phyloP scores from a whole-genome alignment of 169 alveolate genomes.

The Pseudocohnilembus persalinus region DNA sequence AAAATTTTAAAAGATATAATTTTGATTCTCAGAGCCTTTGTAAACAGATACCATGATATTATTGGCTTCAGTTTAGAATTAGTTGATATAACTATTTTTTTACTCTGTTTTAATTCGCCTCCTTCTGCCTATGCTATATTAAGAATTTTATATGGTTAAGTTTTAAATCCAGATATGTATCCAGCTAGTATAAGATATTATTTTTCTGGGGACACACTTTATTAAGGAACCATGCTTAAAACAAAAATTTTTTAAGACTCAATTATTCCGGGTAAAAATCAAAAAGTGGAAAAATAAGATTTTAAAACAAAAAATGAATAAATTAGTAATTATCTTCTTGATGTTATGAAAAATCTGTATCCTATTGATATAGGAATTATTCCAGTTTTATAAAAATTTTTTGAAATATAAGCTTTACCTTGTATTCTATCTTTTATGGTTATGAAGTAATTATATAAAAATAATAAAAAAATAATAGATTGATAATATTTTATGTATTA shows the following conservation, averaged over 20 bases:
- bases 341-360: background rate
- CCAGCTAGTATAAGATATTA: background rate
- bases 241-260: no score
- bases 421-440: background rate
- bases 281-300: no score
- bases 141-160: background rate
- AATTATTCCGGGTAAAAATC: no score
- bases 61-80: background rate
- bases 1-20: background rate
- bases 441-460: background rate
- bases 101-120: background rate
- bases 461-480: no score
- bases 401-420: background rate
- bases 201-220: no score
- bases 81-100: slow-evolving; percentile 4
- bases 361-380: background rate
- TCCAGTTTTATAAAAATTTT: background rate
- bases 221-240: no score
- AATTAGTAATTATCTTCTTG: background rate
- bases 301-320: background rate
- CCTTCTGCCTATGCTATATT: background rate
- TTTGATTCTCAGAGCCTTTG: background rate
- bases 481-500: no score
- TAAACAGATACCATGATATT: background rate
- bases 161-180: background rate